Evolutionary conservation across 208 protist species (phyloP), one percentile per base, ranked within the genome.

Genomic region (Acanthamoeba castellanii): DNA sequence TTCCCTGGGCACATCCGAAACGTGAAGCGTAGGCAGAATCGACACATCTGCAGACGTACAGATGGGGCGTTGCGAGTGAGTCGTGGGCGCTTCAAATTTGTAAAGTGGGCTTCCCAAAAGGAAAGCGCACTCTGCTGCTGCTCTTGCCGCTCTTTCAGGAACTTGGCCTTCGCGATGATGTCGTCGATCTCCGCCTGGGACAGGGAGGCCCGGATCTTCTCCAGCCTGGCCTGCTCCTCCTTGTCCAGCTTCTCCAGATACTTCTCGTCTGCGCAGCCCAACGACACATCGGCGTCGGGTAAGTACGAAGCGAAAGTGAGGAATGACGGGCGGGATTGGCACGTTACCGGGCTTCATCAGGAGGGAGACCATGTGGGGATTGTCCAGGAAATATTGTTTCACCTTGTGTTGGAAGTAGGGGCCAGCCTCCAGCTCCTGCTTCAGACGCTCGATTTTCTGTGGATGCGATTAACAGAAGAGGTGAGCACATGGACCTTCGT

Each of bases 211-310:
- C 91, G 66, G 34, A 94, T 94, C 91, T 85, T 50, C 55, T 64
- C 52, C 16, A 94, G 72, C 72, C 57, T 82, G 16, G 30, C 74
- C 37, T 70, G 42, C 27, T 94, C 91, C n/a, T 94, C 91, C 37
- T 85, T n/a, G 66, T 94, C 91, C 27, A 85, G 91, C 72, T 94
- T 94, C 37, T 85, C 72, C 91, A 94, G 42, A n/a, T 94, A 94
- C n/a, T 94, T 59, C 57, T 94, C 91, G 50, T 94, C 91, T 94
- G 45, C 27, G 72, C 1, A 6, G 61, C 7, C 25, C 13, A 32
- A 25, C 32, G 32, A 20, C 30, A 50, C 74, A 45, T 6, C 74
- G 20, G 18, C 30, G 22, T 32, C 30, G 27, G 52, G 32, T 34
- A 59, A 72, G 42, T 45, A 45, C 89, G 13, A 34, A 85, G 9